Conservation (phyloP, 768 basidiomycete species). For the Hypholoma fasciculare region DNA sequence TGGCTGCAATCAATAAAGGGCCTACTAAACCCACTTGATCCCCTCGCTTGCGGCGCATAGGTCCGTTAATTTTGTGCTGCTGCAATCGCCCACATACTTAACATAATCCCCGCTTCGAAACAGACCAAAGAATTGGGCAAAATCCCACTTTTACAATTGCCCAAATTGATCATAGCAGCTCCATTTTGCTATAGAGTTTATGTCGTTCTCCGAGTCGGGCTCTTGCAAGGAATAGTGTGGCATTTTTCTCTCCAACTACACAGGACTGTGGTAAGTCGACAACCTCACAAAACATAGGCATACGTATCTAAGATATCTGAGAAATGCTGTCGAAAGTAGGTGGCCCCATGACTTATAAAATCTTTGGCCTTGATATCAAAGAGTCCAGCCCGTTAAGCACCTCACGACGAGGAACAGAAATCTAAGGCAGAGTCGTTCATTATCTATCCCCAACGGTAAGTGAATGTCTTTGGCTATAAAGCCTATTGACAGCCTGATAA, state of each 20-base stretch:
- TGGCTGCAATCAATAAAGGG: neutral
- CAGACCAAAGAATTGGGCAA: no score
- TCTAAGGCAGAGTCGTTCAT: neutral
- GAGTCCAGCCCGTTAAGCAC: neutral
- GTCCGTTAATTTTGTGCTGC: neutral
- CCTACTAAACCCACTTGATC: neutral
- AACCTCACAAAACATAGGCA: neutral
- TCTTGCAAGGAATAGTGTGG: neutral
- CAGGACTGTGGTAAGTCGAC: neutral
- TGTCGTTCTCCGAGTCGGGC: neutral
- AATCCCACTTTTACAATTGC: no score
- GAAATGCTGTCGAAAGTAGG: neutral
- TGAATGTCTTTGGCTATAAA: neutral
- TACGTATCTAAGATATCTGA: neutral
- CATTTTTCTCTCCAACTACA: neutral
- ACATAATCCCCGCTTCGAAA: no score
- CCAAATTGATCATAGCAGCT: neutral
- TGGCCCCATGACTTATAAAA: neutral
- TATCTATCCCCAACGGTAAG: slow-evolving; percentile 6
- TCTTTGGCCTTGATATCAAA: neutral
- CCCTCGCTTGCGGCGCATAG: neutral
- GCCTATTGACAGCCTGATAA: neutral
- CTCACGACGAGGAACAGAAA: neutral
- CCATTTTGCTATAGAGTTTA: neutral
- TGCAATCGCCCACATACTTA: neutral